Evolutionary conservation across 73 alveolate genomes (phyloP).

Genomic region (Paramecium sexaurelia): DNA sequence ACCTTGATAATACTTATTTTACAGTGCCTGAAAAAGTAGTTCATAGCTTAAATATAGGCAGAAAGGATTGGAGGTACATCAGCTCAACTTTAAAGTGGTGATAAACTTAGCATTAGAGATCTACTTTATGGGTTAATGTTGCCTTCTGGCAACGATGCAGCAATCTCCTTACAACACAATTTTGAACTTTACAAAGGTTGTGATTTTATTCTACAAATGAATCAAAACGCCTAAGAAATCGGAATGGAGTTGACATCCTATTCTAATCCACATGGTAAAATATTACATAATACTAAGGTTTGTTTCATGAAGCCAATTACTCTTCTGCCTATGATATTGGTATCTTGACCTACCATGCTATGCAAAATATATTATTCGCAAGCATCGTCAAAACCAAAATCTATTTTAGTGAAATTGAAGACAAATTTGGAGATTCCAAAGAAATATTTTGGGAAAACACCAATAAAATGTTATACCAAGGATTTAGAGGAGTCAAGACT

Average conservation of each 20-base stretch:
- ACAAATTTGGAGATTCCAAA: constrained; percentile 41
- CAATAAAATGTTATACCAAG: constrained; percentile 67
- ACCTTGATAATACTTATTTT: not conserved
- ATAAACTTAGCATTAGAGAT: constrained; percentile 71
- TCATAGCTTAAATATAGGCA: constrained; percentile 56
- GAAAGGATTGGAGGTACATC: constrained; percentile 85
- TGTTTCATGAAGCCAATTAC: constrained; percentile 43
- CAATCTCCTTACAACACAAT: constrained; percentile 77
- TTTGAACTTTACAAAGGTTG: constrained; percentile 63
- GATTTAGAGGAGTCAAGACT: constrained; percentile 74
- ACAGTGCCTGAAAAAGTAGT: constrained; percentile 50
- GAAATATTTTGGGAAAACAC: constrained; percentile 73
- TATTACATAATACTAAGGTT: constrained; percentile 42
- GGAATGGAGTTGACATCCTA: constrained; percentile 58
- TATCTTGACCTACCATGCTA: constrained; percentile 43
- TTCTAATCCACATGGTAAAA: constrained; percentile 69
- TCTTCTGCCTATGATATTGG: constrained; percentile 69
- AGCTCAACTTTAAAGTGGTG: constrained; percentile 78
- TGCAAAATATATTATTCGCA: constrained; percentile 55
- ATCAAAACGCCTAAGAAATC: constrained; percentile 55
- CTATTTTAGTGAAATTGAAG: constrained; percentile 50
- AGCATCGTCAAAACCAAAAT: constrained; percentile 68
- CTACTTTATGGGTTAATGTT: constrained; percentile 82
- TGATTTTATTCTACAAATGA: constrained; percentile 77
- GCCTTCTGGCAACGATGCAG: constrained; percentile 92